These are phyloP conservation scores for Monarda citriodora DNA, from an alignment of 305 asterid species.

Conservation along the genomic window DNA sequence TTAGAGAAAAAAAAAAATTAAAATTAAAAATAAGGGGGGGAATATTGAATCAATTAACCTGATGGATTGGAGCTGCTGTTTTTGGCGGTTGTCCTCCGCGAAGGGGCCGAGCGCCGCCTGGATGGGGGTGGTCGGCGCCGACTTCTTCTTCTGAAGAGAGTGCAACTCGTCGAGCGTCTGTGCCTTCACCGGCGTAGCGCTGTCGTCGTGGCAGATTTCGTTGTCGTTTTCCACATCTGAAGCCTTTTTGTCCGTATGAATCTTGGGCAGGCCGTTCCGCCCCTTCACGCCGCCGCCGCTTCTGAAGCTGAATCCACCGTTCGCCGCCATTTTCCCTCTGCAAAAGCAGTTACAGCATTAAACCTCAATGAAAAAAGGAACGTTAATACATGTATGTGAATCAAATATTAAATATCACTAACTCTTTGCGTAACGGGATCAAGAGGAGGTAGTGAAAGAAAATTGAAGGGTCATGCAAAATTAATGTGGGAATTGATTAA, in stretches of 20 bases:
- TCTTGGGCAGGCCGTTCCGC: slow-evolving; percentile 56
- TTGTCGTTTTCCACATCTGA: slow-evolving; percentile 19
- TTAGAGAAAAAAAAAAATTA: no score
- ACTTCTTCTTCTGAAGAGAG: slow-evolving; percentile 88
- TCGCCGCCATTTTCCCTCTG: slow-evolving; percentile 38
- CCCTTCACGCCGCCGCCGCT: slow-evolving; percentile 28
- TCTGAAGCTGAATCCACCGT: slow-evolving; percentile 61
- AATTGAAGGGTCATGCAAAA: slow-evolving; percentile 17
- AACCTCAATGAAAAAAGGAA: no score
- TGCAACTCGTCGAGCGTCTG: slow-evolving; percentile 83
- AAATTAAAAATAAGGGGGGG: no score
- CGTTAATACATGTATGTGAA: not conserved
- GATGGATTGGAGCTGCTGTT: slow-evolving; percentile 90
- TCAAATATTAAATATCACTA: not conserved
- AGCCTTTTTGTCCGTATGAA: slow-evolving; percentile 65
- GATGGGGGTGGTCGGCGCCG: slow-evolving; percentile 84
- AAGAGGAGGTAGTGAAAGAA: not conserved
- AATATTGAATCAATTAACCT: slow-evolving; percentile 36
- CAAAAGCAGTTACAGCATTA: not conserved
- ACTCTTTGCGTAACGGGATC: not conserved
- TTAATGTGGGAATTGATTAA: slow-evolving; percentile 1
- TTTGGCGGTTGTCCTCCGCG: slow-evolving; percentile 70
- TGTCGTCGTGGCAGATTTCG: slow-evolving; percentile 81
- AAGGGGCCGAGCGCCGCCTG: slow-evolving; percentile 46
- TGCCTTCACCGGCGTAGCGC: slow-evolving; percentile 74